Evolutionary conservation across 2,329 filamentous ascomycete species (phyloP), one percentile per base, ranked within the genome.

Genomic region (Chaetomiaceae sp.): DNA sequence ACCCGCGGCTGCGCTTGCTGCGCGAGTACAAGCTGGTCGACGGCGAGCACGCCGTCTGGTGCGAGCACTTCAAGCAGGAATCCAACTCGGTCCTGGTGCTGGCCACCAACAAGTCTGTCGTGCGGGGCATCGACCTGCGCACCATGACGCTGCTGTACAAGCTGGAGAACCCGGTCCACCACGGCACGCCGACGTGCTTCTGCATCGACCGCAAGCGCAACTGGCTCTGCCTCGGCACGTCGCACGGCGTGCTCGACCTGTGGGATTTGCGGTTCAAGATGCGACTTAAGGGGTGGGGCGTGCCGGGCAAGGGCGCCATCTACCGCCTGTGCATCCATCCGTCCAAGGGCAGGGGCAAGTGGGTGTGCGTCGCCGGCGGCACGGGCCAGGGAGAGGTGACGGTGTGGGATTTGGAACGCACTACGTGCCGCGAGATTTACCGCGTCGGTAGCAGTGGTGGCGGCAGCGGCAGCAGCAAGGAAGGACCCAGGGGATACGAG

Each of bases 251-350:
- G 25, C 76, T 99, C 7, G 88, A 95, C 66, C 79, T 99, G 1
- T 99, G 94, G 94, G 94, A 99, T 69, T 77, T 99, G 37, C 87
- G 94, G n/a, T 99, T 99, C 76, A 87, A 84, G 60, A 81, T 97
- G 63, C 83, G 90, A 20, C 75, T 97, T 22, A 91, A 89, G 68
- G 88, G 86, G 14, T 97, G 91, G 90, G 90, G 90, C 1, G 80
- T 96, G 25, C 84, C 89, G 0, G 89, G 88, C 20, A 88, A 88
- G 56, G 84, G 86, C 1, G 78, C 89, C 17, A 89, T 97, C 58
- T 87, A 92, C 63, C 81, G 90, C 29, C 77, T 99, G 15, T 79
- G 83, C 53, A 76, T 95, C 1, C 90, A 95, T 65, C 90, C 91
- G 0, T 81, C 80, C 22, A 89, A 85, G 66, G 87, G 88, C 1